These are phyloP conservation scores for Vanderwaltozyma tropicalis DNA, from an alignment of 805 yeast genomes.

Conservation along the genomic window DNA sequence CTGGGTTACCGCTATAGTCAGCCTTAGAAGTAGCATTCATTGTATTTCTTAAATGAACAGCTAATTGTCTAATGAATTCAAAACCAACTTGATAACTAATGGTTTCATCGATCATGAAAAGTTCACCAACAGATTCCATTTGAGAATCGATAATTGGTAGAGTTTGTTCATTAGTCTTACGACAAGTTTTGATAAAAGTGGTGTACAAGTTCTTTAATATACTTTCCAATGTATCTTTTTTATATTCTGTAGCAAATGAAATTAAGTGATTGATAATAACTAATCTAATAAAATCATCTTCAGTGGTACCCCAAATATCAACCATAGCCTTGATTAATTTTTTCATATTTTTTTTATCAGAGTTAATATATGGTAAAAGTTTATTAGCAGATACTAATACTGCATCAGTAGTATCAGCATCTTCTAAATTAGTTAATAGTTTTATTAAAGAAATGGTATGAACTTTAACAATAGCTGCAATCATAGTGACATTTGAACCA, in stretches of 20 bases:
- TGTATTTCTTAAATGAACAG: conserved; percentile 79
- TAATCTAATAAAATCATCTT: conserved; percentile 66
- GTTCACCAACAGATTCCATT: conserved; percentile 45
- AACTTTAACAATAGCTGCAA: conserved; percentile 58
- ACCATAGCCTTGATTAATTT: conserved; percentile 57
- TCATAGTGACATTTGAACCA: conserved; percentile 45
- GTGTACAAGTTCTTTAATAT: conserved; percentile 66
- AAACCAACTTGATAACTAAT: conserved; percentile 82
- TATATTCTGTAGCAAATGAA: conserved; percentile 58
- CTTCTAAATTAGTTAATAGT: conserved; percentile 61
- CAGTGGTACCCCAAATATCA: conserved; percentile 66
- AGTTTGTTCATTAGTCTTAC: conserved; percentile 72
- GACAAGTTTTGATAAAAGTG: conserved; percentile 65
- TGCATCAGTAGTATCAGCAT: conserved; percentile 63
- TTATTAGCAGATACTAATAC: conserved; percentile 72
- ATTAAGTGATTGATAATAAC: conserved; percentile 82
- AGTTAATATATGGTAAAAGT: conserved; percentile 68
- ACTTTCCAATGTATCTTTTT: conserved; percentile 58
- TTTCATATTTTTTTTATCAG: conserved; percentile 68
- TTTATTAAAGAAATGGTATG: conserved; percentile 62
- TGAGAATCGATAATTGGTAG: conserved; percentile 49
- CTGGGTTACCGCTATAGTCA: conserved; percentile 28
- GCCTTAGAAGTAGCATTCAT: conserved; percentile 54
- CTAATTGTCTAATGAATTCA: conserved; percentile 86
- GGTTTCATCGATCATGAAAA: conserved; percentile 64